Evolutionary conservation across 495 filamentous ascomycete species (phyloP).

Genomic region (Daldinia vernicosa): DNA sequence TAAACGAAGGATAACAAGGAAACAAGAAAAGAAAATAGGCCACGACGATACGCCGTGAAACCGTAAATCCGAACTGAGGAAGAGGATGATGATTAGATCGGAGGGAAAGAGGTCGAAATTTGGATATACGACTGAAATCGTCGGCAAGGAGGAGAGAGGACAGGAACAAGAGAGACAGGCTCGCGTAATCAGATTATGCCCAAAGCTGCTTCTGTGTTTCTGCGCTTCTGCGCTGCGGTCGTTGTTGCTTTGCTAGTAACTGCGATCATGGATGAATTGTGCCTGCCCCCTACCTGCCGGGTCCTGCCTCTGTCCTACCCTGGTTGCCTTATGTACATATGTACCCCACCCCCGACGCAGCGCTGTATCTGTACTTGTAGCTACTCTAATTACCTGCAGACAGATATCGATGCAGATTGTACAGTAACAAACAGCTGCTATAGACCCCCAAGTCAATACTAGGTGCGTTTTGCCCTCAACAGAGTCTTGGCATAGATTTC

Average conservation of each 20-base stretch:
- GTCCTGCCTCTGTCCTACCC: conserved; percentile 18
- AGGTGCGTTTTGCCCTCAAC: not conserved
- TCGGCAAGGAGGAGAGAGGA: conserved; percentile 16
- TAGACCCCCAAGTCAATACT: not conserved
- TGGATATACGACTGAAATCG: conserved; percentile 27
- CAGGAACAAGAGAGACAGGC: conserved; percentile 5
- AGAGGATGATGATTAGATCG: conserved; percentile 9
- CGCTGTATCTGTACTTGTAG: not conserved
- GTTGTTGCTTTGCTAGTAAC: conserved; percentile 17
- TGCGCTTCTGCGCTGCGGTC: conserved; percentile 17
- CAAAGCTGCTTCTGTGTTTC: conserved; percentile 29
- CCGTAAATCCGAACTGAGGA: conserved; percentile 31
- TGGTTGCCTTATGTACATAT: not conserved
- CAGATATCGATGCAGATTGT: conserved; percentile 7
- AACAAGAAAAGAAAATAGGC: conserved; percentile 38
- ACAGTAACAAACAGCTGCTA: not conserved
- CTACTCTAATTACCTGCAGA: not conserved
- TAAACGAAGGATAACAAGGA: conserved; percentile 39
- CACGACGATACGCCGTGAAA: conserved; percentile 39
- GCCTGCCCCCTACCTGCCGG: conserved; percentile 20
- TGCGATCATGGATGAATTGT: conserved; percentile 28
- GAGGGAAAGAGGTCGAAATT: conserved; percentile 29
- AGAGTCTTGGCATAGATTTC: conserved; percentile 22
- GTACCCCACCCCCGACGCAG: not conserved
- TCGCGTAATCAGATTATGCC: conserved; percentile 31